phyloP scores from a whole-genome alignment of 441 rosid species.

The Manihot esculenta region DNA sequence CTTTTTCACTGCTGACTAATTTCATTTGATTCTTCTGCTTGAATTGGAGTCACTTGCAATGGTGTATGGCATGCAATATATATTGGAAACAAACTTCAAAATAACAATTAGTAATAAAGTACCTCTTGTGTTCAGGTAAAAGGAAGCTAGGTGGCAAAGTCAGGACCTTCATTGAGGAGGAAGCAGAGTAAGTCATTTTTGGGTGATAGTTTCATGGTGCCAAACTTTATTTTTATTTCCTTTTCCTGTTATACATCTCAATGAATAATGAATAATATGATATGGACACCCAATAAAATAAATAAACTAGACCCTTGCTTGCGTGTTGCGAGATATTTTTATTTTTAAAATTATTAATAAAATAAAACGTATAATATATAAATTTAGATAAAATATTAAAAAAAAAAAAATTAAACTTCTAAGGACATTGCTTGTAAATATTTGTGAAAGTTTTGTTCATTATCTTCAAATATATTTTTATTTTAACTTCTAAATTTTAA shows the following conservation, averaged over 20 bases:
- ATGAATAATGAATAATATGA: neutral
- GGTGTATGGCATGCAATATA: neutral
- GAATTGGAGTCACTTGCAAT: neutral
- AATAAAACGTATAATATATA: too few relatives aligned
- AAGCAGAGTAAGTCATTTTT: conserved; percentile 76
- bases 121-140: conserved; percentile 49
- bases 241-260: neutral
- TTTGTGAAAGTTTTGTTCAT: too few relatives aligned
- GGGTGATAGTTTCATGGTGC: conserved; percentile 7
- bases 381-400: too few relatives aligned
- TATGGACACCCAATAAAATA: neutral
- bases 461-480: too few relatives aligned
- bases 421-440: too few relatives aligned
- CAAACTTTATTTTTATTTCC: conserved; percentile 7
- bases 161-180: conserved; percentile 68
- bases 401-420: too few relatives aligned
- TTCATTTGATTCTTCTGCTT: neutral
- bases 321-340: too few relatives aligned
- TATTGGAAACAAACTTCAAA: conserved; percentile 2
- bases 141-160: conserved; percentile 40
- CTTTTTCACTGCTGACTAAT: neutral
- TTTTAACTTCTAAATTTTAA: too few relatives aligned
- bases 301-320: too few relatives aligned
- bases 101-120: conserved; percentile 19
- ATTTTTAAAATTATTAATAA: too few relatives aligned